Evolutionary conservation across 352 stramenopile genomes (phyloP).

Genomic region (Globisporangium cederbergense): DNA sequence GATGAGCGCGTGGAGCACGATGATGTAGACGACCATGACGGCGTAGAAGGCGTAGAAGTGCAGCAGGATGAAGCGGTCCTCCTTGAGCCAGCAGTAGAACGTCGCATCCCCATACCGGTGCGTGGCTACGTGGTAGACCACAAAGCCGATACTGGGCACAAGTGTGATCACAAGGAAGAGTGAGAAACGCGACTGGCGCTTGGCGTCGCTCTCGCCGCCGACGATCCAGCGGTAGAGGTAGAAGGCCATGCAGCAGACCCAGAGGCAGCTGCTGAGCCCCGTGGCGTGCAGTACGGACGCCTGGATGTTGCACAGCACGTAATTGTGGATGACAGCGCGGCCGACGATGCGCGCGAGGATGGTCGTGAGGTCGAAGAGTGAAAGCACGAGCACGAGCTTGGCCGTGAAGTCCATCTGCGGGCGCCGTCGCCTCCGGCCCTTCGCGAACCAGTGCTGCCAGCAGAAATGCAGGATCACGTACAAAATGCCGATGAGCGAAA

Average conservation of each 20-base stretch:
- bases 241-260: constrained; percentile 77
- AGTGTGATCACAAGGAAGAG: constrained; percentile 56
- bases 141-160: constrained; percentile 41
- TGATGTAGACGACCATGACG: constrained; percentile 67
- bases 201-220: constrained; percentile 65
- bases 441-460: constrained; percentile 35
- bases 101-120: constrained; percentile 72
- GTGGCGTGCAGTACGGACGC: constrained; percentile 50
- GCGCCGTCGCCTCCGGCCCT: constrained; percentile 13
- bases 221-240: constrained; percentile 83
- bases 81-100: constrained; percentile 80
- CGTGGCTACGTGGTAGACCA: constrained; percentile 57
- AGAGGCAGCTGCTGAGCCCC: constrained; percentile 59
- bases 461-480: constrained; percentile 68
- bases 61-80: constrained; percentile 61
- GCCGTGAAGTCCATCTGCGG: constrained; percentile 59
- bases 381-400: constrained; percentile 66
- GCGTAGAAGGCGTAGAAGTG: constrained; percentile 80
- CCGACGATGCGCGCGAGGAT: constrained; percentile 55
- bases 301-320: constrained; percentile 49
- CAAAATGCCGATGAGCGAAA: constrained; percentile 56
- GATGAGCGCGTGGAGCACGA: constrained; percentile 59
- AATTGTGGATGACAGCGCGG: constrained; percentile 37
- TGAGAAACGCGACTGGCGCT: constrained; percentile 48
- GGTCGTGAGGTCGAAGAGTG: constrained; percentile 62